phyloP scores from a whole-genome alignment of 1,139 yeast genomes.

The Taphrina betulina region DNA sequence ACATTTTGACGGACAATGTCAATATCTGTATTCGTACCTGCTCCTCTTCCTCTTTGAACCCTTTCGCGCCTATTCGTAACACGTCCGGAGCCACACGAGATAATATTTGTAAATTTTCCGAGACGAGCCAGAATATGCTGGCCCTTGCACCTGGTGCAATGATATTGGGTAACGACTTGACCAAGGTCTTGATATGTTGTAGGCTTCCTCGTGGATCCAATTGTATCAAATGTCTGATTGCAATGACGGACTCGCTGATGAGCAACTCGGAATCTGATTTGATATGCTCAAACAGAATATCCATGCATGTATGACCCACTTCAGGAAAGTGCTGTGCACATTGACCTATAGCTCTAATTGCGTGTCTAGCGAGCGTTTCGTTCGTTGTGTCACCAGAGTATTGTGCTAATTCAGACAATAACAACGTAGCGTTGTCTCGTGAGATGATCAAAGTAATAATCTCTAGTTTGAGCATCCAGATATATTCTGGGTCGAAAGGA shows the following conservation, averaged over 20 bases:
- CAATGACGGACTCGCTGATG: conserved; percentile 56
- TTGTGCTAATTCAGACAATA: conserved; percentile 65
- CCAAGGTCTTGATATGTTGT: conserved; percentile 49
- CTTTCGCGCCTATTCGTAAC: conserved; percentile 57
- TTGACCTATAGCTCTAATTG: conserved; percentile 60
- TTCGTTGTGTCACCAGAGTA: conserved; percentile 54
- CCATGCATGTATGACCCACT: conserved; percentile 37
- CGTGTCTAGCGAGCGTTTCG: conserved; percentile 51
- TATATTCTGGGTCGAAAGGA: conserved; percentile 55
- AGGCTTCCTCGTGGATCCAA: conserved; percentile 53
- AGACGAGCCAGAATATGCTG: conserved; percentile 85
- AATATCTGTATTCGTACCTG: conserved; percentile 69
- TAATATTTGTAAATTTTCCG: conserved; percentile 60
- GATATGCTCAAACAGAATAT: conserved; percentile 28
- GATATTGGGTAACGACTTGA: conserved; percentile 41
- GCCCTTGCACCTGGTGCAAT: conserved; percentile 59
- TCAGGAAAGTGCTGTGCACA: conserved; percentile 49
- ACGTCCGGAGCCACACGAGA: conserved; percentile 75
- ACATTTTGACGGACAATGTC: conserved; percentile 70
- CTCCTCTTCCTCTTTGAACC: conserved; percentile 58
- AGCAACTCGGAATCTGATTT: conserved; percentile 37
- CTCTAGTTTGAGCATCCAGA: conserved; percentile 60
- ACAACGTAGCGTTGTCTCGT: conserved; percentile 52
- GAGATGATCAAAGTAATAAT: conserved; percentile 61
- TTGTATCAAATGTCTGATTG: conserved; percentile 71